Percentiles rank a stretch among this genome's conserved stretches.
phyloP scores from a whole-genome alignment of 2,329 filamentous ascomycete genomes.

The Cercospora berteroae region DNA sequence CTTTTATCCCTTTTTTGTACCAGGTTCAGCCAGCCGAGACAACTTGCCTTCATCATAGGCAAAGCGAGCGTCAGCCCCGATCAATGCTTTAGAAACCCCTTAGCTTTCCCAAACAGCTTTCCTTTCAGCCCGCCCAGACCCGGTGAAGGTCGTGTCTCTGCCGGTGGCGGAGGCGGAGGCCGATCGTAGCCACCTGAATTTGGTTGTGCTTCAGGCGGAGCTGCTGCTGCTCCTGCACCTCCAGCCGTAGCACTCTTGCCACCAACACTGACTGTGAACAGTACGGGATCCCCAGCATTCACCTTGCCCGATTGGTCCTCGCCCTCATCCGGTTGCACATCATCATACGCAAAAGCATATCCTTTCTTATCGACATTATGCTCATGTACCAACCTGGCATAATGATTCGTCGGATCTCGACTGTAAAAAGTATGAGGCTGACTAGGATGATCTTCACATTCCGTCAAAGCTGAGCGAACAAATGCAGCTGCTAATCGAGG shows the following conservation, averaged over 20 bases:
- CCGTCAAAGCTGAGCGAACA: constrained; percentile 69
- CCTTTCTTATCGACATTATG: constrained; percentile 60
- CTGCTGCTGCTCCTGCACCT: neutral
- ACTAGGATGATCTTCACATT: constrained; percentile 42
- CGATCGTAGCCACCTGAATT: constrained; percentile 16
- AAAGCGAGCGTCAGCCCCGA: too few species aligned
- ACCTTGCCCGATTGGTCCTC: constrained; percentile 57
- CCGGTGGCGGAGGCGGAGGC: constrained; percentile 21
- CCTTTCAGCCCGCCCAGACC: neutral
- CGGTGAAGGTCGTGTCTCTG: constrained; percentile 4
- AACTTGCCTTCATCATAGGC: too few species aligned
- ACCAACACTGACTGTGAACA: constrained; percentile 39
- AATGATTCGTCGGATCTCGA: constrained; percentile 52
- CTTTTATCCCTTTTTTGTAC: too few species aligned
- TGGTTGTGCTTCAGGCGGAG: neutral
- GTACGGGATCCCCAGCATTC: constrained; percentile 46
- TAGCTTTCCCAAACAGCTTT: constrained; percentile 7
- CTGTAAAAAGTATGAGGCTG: constrained; percentile 37
- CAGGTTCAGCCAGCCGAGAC: too few species aligned
- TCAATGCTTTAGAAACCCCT: constrained; percentile 4
- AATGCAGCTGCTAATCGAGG: constrained; percentile 75
- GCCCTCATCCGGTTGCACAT: constrained; percentile 60
- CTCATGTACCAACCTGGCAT: constrained; percentile 59
- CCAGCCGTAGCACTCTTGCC: constrained; percentile 21
- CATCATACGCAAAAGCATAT: constrained; percentile 61